Evolutionary conservation across 108 stramenopile species (phyloP).

Genomic region (Parmales sp.): DNA sequence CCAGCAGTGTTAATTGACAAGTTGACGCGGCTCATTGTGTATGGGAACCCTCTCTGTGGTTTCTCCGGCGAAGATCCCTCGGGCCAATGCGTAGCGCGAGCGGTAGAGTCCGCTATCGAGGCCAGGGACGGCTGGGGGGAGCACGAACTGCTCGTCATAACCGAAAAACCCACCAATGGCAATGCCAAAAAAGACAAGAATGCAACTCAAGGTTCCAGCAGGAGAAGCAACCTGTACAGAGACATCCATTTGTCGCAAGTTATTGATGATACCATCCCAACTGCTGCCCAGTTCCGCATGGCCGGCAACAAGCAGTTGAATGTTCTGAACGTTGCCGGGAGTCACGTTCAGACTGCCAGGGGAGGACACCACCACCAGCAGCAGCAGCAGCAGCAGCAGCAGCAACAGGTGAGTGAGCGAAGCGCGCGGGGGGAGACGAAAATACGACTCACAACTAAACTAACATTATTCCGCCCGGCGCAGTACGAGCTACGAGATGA

Average conservation of each 20-base stretch:
- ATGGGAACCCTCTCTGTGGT: slow-evolving; percentile 38
- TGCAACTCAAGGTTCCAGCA: background rate
- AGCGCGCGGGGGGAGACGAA: background rate
- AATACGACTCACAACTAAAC: background rate
- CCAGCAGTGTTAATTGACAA: background rate
- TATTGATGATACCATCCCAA: background rate
- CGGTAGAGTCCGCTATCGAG: background rate
- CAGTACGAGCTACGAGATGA: background rate
- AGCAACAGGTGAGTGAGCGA: background rate
- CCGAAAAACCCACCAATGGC: background rate
- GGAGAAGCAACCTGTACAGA: slow-evolving; percentile 3
- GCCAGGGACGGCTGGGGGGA: slow-evolving; percentile 19
- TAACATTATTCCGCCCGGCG: too few species aligned
- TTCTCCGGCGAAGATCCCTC: slow-evolving; percentile 27
- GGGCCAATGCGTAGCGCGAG: background rate
- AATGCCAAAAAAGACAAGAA: background rate
- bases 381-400: background rate
- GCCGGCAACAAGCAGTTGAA: background rate
- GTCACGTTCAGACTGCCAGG: too few species aligned
- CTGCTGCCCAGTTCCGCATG: background rate
- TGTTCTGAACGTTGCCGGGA: background rate
- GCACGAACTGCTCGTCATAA: slow-evolving; percentile 17
- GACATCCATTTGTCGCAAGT: background rate
- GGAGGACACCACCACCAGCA: too few species aligned
- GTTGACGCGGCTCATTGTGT: slow-evolving; percentile 24